phyloP scores from a whole-genome alignment of 23 red algal species.

The Chondrus crispus region DNA sequence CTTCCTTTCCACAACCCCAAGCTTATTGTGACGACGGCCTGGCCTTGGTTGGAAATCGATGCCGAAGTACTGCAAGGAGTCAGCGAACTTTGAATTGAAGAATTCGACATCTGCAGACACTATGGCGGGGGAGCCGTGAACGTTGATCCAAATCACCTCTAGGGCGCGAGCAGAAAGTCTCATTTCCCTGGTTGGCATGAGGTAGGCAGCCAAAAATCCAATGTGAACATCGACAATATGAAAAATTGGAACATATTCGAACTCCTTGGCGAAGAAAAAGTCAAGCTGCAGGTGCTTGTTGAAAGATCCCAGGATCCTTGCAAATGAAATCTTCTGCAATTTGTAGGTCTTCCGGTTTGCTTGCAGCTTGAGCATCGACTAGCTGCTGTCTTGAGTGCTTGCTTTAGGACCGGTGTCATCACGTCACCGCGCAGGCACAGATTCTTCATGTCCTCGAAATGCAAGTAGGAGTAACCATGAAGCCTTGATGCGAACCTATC shows the following conservation, averaged over 20 bases:
- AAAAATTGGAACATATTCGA: background rate
- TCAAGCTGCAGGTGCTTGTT: background rate
- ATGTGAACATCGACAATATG: too few species aligned
- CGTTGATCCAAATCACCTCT: background rate
- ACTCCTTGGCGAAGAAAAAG: background rate
- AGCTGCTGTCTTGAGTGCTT: background rate
- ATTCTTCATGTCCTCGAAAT: background rate
- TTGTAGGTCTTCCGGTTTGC: background rate
- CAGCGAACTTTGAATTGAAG: background rate
- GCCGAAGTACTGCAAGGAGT: background rate
- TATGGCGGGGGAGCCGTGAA: background rate
- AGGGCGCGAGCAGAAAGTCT: too few species aligned
- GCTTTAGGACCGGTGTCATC: background rate
- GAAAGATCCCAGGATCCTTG: background rate
- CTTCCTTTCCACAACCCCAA: constrained; percentile 18
- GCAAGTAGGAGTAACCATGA: background rate
- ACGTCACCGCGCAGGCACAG: background rate
- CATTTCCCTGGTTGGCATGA: too few species aligned
- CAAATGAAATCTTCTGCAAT: background rate
- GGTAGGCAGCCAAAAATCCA: too few species aligned
- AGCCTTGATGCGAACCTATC: background rate
- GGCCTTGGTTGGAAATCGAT: constrained; percentile 6
- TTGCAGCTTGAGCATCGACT: background rate
- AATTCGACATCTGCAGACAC: constrained; percentile 31
- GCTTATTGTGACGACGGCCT: background rate